Evolutionary conservation across 768 basidiomycete genomes (phyloP).

Genomic region (Macrocybe gigantea): DNA sequence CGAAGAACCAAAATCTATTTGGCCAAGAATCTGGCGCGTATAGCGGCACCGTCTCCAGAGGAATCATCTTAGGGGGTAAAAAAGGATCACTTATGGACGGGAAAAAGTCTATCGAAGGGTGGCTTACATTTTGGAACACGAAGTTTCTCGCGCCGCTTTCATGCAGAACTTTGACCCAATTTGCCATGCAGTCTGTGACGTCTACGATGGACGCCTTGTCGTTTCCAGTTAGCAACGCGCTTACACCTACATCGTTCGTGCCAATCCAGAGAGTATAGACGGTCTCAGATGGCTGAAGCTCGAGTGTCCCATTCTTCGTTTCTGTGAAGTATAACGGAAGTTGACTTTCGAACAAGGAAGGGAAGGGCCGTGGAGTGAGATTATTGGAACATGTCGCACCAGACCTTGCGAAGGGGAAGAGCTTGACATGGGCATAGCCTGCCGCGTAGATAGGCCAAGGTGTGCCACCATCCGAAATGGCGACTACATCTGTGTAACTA

Average conservation of each 20-base stretch:
- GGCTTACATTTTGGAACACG: slow-evolving; percentile 59
- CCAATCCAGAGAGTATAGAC: slow-evolving; percentile 67
- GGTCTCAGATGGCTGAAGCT: slow-evolving; percentile 37
- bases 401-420: slow-evolving; percentile 53
- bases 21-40: slow-evolving; percentile 44
- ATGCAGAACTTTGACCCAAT: slow-evolving; percentile 55
- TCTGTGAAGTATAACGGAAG: slow-evolving; percentile 47
- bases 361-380: slow-evolving; percentile 52
- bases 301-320: slow-evolving; percentile 32
- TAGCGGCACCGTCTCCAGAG: slow-evolving; percentile 41
- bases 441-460: slow-evolving; percentile 61
- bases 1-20: slow-evolving; percentile 42
- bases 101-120: neutral
- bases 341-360: slow-evolving; percentile 52
- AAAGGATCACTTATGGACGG: neutral
- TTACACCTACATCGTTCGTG: slow-evolving; percentile 56
- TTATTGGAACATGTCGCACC: slow-evolving; percentile 66
- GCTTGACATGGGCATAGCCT: slow-evolving; percentile 42
- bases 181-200: slow-evolving; percentile 50
- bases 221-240: slow-evolving; percentile 47
- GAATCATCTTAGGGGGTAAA: slow-evolving; percentile 40
- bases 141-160: slow-evolving; percentile 59
- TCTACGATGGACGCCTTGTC: slow-evolving; percentile 51
- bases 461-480: slow-evolving; percentile 34
- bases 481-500: slow-evolving; percentile 52